phyloP scores from a whole-genome alignment of 805 yeast genomes.

The Yamadazyma endophytica region DNA sequence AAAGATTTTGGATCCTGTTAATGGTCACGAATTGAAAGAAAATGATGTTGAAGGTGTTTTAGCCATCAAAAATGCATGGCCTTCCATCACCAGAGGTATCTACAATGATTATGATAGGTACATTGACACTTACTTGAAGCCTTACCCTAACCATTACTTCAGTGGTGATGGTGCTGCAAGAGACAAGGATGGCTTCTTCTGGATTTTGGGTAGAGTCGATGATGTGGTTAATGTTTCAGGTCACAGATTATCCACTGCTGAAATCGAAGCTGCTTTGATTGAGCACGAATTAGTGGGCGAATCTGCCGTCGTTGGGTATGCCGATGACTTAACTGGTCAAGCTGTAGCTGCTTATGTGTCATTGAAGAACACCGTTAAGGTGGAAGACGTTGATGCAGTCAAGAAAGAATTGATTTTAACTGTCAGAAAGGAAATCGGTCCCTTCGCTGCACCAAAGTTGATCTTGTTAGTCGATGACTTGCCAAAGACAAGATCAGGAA shows the following conservation, averaged over 20 bases:
- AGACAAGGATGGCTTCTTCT: constrained; percentile 92
- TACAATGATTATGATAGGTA: constrained; percentile 84
- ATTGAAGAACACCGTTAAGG: constrained; percentile 49
- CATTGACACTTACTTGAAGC: constrained; percentile 87
- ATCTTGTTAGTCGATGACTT: constrained; percentile 81
- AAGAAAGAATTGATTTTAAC: constrained; percentile 77
- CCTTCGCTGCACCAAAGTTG: constrained; percentile 93
- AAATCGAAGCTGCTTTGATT: constrained; percentile 87
- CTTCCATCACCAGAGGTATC: constrained; percentile 97
- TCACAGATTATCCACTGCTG: constrained; percentile 97
- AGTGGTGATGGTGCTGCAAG: constrained; percentile 99
- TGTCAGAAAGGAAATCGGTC: constrained; percentile 89
- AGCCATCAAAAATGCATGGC: constrained; percentile 90
- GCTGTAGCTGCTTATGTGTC: constrained; percentile 95
- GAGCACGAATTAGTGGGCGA: constrained; percentile 82
- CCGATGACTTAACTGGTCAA: constrained; percentile 96
- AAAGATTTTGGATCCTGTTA: constrained; percentile 86
- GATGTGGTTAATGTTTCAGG: constrained; percentile 98
- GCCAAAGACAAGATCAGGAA: constrained; percentile 98
- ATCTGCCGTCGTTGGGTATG: constrained; percentile 94
- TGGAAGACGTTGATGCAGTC: constrained; percentile 51
- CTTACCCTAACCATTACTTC: constrained; percentile 91
- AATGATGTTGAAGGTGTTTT: constrained; percentile 95
- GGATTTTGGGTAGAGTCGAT: constrained; percentile 98
- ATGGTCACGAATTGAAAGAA: constrained; percentile 79